Base-by-base conservation (phyloP, 106 monocot genomes). In the Phalaenopsis aphrodite region DNA sequence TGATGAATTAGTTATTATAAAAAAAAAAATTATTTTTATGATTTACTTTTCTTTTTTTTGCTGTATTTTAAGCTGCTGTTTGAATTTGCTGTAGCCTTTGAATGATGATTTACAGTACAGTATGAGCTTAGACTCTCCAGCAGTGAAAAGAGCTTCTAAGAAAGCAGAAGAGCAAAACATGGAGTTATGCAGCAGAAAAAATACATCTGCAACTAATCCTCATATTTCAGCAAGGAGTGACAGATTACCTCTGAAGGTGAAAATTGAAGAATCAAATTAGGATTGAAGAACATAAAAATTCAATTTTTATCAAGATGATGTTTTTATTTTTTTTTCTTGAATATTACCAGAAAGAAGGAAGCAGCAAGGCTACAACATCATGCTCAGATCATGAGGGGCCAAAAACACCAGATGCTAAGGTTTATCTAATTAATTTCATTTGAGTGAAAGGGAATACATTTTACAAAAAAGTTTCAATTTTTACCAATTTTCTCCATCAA, bases 361-460 rank as follows among this genome's bases (percentile, higher is more conserved):
- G 43, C 55, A 88, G 77, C 55, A 88, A 85, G 66, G 85, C 68
- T 10, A 79, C 87, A 79, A 68, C 81, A 45, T 84, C 87, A 56
- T 83, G 82, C 55, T 89, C 91, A 73, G 88, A 89, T 15, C 94
- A 91, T 9, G 87, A 88, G 79, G 83, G 84, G 0, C 87, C 88
- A 1, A 94, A 82, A 78, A 89, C 91, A 65, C 86, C 86, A 12
- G 94, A 94, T 61, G 41, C 94, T 15, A 94, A 94, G 88, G 93
- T 88, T 38, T 68, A 38, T 56, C n/a, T 39, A 30, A 39, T 49
- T 79, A 30, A 19, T 5, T 36, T 57, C 45, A 14, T 42, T 21
- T 61, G 61, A 61, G 21, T n/a, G 1, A n/a, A n/a, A 61, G 0
- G 4, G 61, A 17, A 38, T 69, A 38, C 69, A 69, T n/a, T 37